Evolutionary conservation across 495 filamentous ascomycete genomes (phyloP), one percentile per base, ranked within the genome.

Genomic region (Massariosphaeria phaeospora): DNA sequence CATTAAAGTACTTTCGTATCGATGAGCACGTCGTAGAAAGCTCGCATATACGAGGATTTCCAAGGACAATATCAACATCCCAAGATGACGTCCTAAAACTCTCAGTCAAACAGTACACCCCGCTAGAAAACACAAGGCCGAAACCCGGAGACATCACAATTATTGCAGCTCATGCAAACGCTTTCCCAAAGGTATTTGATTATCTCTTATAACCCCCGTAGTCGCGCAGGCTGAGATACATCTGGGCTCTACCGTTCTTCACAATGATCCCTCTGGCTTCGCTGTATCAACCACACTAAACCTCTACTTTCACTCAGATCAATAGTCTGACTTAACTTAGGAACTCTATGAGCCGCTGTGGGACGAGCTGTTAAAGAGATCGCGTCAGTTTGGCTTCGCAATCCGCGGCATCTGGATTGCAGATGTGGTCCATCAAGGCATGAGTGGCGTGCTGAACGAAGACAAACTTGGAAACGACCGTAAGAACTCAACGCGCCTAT

Each of bases 281-380:
- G n/a, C n/a, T n/a, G n/a, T n/a, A n/a, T n/a, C n/a, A n/a, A n/a
- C n/a, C n/a, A n/a, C n/a, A n/a, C n/a, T n/a, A n/a, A n/a, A n/a
- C n/a, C n/a, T n/a, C n/a, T n/a, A n/a, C n/a, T 3, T 18, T 29
- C 24, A 23, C 20, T 23, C 2, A 42, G 5, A 40, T 2, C 23
- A 12, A 8, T 6, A 42, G 34, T 21, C 49, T 59, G 26, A 59
- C 33, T 34, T 27, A 2, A 18, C 17, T 8, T 40, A 72, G 70
- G 70, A 76, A 51, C 48, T 70, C 15, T 75, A 76, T 49, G 74
- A 76, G 50, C 74, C 74, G 9, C 52, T 76, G 23, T 75, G 72
- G 67, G 72, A 74, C 40, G 72, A 75, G 15, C 61, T 75, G 9
- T 48, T 70, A 15, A 26, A 51, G 3, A 51, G 62, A 2, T 25